Evolutionary conservation across 2,329 filamentous ascomycete genomes (phyloP).

Genomic region (Salinomyces thailandicus): DNA sequence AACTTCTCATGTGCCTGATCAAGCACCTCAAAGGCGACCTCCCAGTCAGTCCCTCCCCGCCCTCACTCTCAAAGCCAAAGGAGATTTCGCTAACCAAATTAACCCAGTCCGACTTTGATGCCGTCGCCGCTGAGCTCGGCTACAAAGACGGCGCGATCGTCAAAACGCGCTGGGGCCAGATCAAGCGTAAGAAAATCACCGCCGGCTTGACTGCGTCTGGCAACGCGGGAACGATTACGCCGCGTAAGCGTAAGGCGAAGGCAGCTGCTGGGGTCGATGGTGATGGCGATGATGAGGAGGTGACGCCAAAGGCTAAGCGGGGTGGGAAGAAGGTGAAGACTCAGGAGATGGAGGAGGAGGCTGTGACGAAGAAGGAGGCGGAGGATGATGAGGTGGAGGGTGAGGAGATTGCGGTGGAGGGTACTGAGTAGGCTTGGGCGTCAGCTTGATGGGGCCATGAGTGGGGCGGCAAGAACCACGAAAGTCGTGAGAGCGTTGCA

Average conservation of each 20-base stretch:
- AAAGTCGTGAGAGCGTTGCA: too few species aligned
- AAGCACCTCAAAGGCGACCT: conserved; percentile 16
- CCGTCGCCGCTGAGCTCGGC: conserved; percentile 14
- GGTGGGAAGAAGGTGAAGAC: conserved; percentile 7
- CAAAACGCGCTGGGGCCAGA: conserved; percentile 17
- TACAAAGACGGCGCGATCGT: conserved; percentile 18
- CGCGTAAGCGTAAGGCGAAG: conserved; percentile 12
- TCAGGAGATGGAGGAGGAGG: conserved; percentile 4
- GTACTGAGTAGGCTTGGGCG: too few species aligned
- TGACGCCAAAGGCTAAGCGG: conserved; percentile 4
- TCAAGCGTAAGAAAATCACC: conserved; percentile 18
- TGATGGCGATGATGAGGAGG: conserved; percentile 5
- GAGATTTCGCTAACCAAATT: too few species aligned
- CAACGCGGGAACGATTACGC: conserved; percentile 7
- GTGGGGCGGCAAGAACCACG: too few species aligned
- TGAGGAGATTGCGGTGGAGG: neutral
- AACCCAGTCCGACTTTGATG: conserved; percentile 17
- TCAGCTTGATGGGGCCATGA: too few species aligned
- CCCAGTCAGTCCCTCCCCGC: too few species aligned
- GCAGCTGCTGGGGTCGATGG: conserved; percentile 2
- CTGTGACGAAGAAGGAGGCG: conserved; percentile 1
- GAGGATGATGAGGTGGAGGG: conserved; percentile 2
- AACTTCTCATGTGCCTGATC: conserved; percentile 17
- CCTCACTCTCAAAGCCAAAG: neutral
- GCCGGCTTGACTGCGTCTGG: neutral